Percentiles rank a stretch among this genome's conserved stretches.
Conservation (phyloP, 345 rosid genomes). For the Dovyalis caffra region DNA sequence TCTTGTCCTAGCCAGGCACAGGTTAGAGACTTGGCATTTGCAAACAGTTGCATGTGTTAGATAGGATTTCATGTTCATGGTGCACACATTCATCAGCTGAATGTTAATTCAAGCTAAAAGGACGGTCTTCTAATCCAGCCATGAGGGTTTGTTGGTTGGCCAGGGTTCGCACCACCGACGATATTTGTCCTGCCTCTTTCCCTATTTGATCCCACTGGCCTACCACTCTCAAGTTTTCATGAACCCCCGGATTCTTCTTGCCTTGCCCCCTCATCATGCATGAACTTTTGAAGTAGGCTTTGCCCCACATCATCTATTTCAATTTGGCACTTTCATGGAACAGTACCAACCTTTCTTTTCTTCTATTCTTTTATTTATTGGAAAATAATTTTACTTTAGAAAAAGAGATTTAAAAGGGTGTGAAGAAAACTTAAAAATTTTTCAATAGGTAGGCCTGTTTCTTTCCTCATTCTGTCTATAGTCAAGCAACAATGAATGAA, state of each 20-base stretch:
- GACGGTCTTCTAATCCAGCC: slow-evolving; percentile 12
- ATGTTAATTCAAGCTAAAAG: not conserved
- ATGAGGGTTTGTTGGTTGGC: slow-evolving; percentile 36
- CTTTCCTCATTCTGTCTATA: not conserved
- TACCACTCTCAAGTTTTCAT: slow-evolving; percentile 18
- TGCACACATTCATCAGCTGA: not conserved
- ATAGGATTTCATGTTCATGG: not conserved
- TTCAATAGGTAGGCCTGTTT: not conserved
- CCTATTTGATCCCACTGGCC: not conserved
- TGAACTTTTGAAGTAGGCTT: not conserved
- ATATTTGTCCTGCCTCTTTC: slow-evolving; percentile 17
- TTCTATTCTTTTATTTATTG: not conserved
- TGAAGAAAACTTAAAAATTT: not conserved
- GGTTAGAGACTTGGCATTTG: not conserved
- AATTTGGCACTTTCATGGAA: no score
- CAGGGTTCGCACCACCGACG: slow-evolving; percentile 40
- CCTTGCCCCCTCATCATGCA: not conserved
- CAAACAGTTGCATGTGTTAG: not conserved
- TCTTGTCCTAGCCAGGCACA: slow-evolving; percentile 30
- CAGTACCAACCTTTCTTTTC: no score
- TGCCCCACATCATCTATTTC: not conserved
- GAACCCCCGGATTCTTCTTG: slow-evolving; percentile 15
- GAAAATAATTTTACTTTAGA: not conserved
- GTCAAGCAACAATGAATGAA: not conserved
- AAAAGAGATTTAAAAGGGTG: not conserved